Evolutionary conservation across 306 rosid species (phyloP), one percentile per base, ranked within the genome.

Genomic region (Myrica gale): DNA sequence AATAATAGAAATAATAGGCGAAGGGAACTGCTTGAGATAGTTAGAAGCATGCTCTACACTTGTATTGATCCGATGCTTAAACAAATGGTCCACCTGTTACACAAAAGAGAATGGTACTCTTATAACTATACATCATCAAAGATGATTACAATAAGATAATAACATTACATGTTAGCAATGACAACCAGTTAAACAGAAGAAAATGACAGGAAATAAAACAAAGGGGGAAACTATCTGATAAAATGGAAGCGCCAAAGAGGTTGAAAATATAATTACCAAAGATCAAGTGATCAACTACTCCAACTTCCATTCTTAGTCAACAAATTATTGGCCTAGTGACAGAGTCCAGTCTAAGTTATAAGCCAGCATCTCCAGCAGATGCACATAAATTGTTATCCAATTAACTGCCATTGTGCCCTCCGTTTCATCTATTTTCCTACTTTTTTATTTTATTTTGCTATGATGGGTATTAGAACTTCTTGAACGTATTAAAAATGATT

Each of bases 21-120:
- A 87, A n/a, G 97, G 97, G 82, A 95, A 95, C 70, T 95, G 97
- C 86, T 92, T 92, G 70, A 95, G 68, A 85, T 88, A 95, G 56
- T 87, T 83, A 72, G 97, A 89, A 80, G 99, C 96, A 85, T 90
- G 92, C 52, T 83, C 76, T 68, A 85, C 86, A 75, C 97, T 92
- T 92, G 83, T 88, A 86, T 84, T 92, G 77, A 90, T 81, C 84
- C 99, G 88, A 79, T 95, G 97, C 83, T 86, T 92, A 91, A 95
- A 95, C 74, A 95, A 85, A 87, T 95, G 99, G 39, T 92, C 97
- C 78, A 92, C 99, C 99, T 95, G 80, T 46, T 71, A 80, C 44
- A 83, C 69, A 65, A 69, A 80, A 23, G 62, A 79, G 13, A 7
- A 45, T 1, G 37, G 73, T 53, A 63, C 66, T 74, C 42, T 41